Conservation (phyloP, 1,284 basidiomycete genomes). For the Irpex sp. region DNA sequence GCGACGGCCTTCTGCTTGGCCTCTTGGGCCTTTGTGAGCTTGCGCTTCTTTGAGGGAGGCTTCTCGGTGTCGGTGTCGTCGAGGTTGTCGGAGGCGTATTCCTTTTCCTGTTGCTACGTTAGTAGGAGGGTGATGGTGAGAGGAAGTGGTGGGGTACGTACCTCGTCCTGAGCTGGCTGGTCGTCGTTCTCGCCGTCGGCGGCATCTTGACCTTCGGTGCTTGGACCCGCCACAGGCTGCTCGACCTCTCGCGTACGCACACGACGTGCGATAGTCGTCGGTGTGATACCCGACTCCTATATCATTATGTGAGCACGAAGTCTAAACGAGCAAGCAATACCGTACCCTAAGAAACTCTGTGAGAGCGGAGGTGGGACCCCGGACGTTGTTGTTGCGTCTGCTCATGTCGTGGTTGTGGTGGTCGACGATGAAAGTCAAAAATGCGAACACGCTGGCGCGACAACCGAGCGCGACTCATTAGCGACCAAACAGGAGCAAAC, state of each 20-base stretch:
- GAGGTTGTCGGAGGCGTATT: slow-evolving; percentile 70
- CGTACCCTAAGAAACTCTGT: slow-evolving; percentile 87
- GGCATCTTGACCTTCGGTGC: slow-evolving; percentile 28
- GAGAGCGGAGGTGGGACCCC: slow-evolving; percentile 88
- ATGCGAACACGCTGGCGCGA: not conserved
- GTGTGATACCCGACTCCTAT: slow-evolving; percentile 79
- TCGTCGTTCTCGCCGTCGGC: slow-evolving; percentile 20
- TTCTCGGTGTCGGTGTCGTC: slow-evolving; percentile 52
- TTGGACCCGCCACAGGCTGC: slow-evolving; percentile 47
- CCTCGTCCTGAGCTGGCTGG: not conserved
- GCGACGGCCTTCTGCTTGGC: slow-evolving; percentile 37
- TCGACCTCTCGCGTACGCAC: slow-evolving; percentile 36
- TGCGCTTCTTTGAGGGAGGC: slow-evolving; percentile 41
- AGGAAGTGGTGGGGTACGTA: not conserved
- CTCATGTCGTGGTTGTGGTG: slow-evolving; percentile 24
- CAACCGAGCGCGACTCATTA: slow-evolving; percentile 9
- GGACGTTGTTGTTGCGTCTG: slow-evolving; percentile 50
- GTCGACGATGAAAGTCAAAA: not conserved
- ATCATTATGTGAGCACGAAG: not conserved
- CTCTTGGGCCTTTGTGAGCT: slow-evolving; percentile 35
- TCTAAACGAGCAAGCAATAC: slow-evolving; percentile 14
- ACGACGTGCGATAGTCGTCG: slow-evolving; percentile 62
- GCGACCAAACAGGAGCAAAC: slow-evolving; percentile 6
- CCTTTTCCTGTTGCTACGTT: slow-evolving; percentile 24
- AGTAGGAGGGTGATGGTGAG: not conserved